phyloP scores from a whole-genome alignment of 441 rosid genomes.

The Eugenia klotzschiana region DNA sequence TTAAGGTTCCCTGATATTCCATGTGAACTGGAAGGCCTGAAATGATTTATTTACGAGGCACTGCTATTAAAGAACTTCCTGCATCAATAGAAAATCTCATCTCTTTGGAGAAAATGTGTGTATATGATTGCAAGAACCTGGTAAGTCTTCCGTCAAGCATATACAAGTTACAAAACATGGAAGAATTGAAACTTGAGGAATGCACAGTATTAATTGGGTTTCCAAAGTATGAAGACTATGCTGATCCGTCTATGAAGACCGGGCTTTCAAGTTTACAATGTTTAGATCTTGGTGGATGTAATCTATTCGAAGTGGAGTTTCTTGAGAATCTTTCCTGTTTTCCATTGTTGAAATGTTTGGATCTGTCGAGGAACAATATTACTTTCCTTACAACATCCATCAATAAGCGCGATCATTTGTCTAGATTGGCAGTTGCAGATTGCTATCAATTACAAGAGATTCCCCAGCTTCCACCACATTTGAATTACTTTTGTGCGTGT shows the following conservation, averaged over 20 bases:
- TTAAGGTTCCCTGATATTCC: neutral
- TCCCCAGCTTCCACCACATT: too few species aligned
- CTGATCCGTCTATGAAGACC: neutral
- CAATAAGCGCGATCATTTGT: neutral
- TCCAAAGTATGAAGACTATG: neutral
- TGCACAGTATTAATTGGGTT: neutral
- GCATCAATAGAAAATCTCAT: neutral
- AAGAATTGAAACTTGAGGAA: fast-evolving
- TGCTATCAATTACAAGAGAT: neutral
- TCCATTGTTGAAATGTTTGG: too few species aligned
- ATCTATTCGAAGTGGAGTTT: too few species aligned
- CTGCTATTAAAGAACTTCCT: neutral
- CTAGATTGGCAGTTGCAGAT: fast-evolving
- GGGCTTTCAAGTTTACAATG: neutral
- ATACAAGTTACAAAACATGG: neutral
- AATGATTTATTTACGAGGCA: fast-evolving
- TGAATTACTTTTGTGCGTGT: neutral
- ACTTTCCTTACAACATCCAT: neutral
- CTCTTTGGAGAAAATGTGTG: fast-evolving
- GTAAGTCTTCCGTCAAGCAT: too few species aligned
- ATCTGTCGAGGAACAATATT: too few species aligned
- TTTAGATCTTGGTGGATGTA: fast-evolving
- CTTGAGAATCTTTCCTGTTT: too few species aligned
- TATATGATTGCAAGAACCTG: neutral
- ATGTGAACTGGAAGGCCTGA: neutral